Conservation (phyloP, 352 stramenopile species). For the Thalassiosira oceanica region DNA sequence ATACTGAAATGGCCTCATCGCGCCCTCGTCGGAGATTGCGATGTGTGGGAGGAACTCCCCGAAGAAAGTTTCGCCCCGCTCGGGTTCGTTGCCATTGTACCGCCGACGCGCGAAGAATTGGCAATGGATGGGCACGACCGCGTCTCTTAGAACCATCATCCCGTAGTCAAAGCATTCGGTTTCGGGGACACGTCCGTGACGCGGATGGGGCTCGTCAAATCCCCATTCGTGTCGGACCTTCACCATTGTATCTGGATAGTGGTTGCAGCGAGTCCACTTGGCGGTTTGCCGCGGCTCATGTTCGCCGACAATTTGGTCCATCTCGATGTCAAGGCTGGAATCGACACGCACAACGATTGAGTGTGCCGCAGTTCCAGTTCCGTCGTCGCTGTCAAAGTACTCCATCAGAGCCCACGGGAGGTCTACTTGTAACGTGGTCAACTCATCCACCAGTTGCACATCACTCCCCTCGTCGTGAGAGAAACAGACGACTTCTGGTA, state of each 20-base stretch:
- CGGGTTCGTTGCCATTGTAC: background rate
- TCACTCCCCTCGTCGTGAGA: constrained; percentile 17
- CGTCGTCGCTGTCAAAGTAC: constrained; percentile 29
- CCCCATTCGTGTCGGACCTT: constrained; percentile 71
- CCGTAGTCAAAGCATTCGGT: constrained; percentile 64
- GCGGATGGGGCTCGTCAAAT: constrained; percentile 78
- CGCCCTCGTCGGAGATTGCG: too few species aligned
- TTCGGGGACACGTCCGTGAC: constrained; percentile 66
- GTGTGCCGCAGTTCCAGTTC: background rate
- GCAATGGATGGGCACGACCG: constrained; percentile 65
- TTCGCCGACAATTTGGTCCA: background rate
- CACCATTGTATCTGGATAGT: constrained; percentile 60
- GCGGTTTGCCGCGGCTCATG: background rate
- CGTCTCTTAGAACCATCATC: constrained; percentile 48
- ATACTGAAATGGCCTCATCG: constrained; percentile 29
- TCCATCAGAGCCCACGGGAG: constrained; percentile 52
- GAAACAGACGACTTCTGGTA: constrained; percentile 61
- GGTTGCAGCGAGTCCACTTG: constrained; percentile 17
- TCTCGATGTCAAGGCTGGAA: background rate
- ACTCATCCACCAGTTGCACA: background rate
- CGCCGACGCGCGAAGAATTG: constrained; percentile 26
- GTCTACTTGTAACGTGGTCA: constrained; percentile 4
- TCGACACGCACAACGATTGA: background rate
- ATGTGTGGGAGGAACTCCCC: too few species aligned
- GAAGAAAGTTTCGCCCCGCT: too few species aligned